Evolutionary conservation across 106 monocot genomes (phyloP).

Genomic region (Phalaenopsis aphrodite): DNA sequence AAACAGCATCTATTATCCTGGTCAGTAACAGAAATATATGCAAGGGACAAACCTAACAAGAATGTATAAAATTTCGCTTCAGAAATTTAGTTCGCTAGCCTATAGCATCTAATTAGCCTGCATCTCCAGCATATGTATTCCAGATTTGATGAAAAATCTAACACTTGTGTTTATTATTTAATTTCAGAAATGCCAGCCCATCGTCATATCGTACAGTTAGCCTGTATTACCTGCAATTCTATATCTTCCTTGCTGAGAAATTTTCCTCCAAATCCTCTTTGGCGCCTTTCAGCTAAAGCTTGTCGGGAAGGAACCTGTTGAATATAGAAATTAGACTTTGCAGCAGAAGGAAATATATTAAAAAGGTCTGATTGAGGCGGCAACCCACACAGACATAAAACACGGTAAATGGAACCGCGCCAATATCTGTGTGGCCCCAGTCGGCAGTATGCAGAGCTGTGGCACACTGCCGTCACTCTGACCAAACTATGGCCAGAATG

Average conservation of each 20-base stretch:
- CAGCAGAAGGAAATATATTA: background rate
- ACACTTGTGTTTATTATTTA: background rate
- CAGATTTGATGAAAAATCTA: slow-evolving; percentile 41
- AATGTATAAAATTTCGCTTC: background rate
- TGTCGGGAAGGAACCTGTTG: slow-evolving; percentile 60
- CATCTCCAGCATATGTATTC: slow-evolving; percentile 24
- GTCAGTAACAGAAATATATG: background rate
- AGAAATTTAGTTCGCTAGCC: background rate
- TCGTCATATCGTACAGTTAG: background rate
- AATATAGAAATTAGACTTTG: background rate
- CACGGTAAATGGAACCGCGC: background rate
- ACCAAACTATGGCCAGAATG: background rate
- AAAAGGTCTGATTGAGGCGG: background rate
- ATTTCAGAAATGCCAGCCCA: background rate
- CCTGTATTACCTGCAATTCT: slow-evolving; percentile 22
- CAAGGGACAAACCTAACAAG: background rate
- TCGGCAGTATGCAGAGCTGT: background rate
- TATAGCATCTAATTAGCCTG: background rate
- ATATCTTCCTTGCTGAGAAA: slow-evolving; percentile 64
- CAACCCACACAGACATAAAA: background rate
- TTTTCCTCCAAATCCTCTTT: slow-evolving; percentile 57
- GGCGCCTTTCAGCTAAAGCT: slow-evolving; percentile 65
- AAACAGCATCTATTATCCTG: background rate
- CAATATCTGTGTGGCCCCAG: no score
- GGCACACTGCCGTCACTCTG: background rate